A percentile compares a stretch with the other conserved stretches of the same genome.
These are phyloP conservation scores for Herpetomonas samuelpessoai DNA, from an alignment of 208 protist species.

Conservation along the genomic window DNA sequence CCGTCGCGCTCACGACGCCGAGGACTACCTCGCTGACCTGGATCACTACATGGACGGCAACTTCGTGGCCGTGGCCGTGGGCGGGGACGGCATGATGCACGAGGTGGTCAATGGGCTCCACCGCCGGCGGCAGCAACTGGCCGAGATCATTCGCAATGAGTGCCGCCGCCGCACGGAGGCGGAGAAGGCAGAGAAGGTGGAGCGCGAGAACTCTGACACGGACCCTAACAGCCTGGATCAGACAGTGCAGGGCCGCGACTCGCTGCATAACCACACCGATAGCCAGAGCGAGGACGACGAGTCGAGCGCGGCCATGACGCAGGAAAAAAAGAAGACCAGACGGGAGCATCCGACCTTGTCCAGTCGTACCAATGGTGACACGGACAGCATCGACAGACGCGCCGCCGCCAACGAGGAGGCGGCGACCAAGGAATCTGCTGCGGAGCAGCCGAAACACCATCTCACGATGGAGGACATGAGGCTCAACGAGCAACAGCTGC, in stretches of 20 bases:
- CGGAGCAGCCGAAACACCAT: background rate
- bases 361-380: too few relatives aligned
- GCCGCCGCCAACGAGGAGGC: background rate
- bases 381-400: background rate
- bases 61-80: slow-evolving; percentile 61
- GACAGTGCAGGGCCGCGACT: background rate
- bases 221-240: background rate
- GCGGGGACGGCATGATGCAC: slow-evolving; percentile 84
- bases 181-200: background rate
- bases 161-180: background rate
- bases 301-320: background rate
- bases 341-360: too few relatives aligned
- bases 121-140: slow-evolving; percentile 43
- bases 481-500: background rate
- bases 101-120: slow-evolving; percentile 80
- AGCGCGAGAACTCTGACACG: background rate
- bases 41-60: slow-evolving; percentile 37
- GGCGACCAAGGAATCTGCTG: too few relatives aligned
- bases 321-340: background rate
- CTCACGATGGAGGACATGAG: background rate
- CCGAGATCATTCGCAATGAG: slow-evolving; percentile 24
- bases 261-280: too few relatives aligned
- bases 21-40: slow-evolving; percentile 78
- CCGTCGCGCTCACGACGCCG: slow-evolving; percentile 61
- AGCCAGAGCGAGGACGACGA: background rate